These are phyloP conservation scores for Capronia coronata DNA, from an alignment of 2,329 filamentous ascomycete species.

Conservation along the genomic window DNA sequence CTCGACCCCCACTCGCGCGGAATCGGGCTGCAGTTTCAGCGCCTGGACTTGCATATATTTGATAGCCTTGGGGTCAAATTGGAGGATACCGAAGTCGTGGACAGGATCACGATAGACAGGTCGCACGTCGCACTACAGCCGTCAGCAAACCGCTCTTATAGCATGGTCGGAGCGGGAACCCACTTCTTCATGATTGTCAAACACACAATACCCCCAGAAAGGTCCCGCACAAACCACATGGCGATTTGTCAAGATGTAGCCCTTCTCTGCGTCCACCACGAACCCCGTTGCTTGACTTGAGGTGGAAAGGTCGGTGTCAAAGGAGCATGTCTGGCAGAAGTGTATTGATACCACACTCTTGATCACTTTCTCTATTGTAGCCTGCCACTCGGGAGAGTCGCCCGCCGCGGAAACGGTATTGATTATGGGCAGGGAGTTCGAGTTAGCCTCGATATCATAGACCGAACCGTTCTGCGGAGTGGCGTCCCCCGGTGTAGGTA, in stretches of 20 bases:
- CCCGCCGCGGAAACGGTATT: constrained; percentile 44
- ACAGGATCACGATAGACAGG: constrained; percentile 97
- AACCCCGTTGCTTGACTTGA: constrained; percentile 96
- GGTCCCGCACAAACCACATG: constrained; percentile 94
- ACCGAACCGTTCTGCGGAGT: constrained; percentile 41
- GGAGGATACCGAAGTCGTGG: constrained; percentile 94
- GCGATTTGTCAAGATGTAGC: constrained; percentile 80
- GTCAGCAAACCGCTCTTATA: constrained; percentile 14
- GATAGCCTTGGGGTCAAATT: constrained; percentile 91
- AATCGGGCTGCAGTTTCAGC: constrained; percentile 73
- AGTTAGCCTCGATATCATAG: constrained; percentile 41
- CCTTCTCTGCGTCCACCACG: constrained; percentile 88
- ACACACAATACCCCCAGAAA: constrained; percentile 97
- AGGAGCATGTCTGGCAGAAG: constrained; percentile 95
- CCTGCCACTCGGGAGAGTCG: constrained; percentile 85
- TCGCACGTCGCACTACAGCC: constrained; percentile 72
- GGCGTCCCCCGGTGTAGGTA: constrained; percentile 37
- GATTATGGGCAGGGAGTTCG: constrained; percentile 42
- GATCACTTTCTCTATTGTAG: constrained; percentile 88
- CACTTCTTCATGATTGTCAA: constrained; percentile 90
- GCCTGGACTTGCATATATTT: constrained; percentile 92
- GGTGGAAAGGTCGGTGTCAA: constrained; percentile 91
- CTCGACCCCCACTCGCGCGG: constrained; percentile 80
- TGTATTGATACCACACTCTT: constrained; percentile 97
- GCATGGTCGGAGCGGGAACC: constrained; percentile 21